Base-by-base conservation (phyloP, 495 filamentous ascomycete species). In the Lophium mytilinum region DNA sequence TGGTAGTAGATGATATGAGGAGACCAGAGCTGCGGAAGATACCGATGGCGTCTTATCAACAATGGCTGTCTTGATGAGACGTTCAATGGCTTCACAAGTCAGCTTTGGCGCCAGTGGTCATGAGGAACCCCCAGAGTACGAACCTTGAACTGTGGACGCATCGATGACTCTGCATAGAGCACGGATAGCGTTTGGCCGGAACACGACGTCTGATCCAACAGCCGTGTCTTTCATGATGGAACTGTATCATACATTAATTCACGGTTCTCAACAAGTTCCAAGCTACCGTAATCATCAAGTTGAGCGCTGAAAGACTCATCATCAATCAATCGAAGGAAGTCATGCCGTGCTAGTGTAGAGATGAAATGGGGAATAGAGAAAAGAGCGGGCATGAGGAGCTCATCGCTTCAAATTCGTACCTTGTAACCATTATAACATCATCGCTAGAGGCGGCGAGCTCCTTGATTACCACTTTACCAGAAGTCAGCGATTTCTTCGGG, bases 181-280 rank as follows among this genome's bases (percentile, higher is more conserved):
- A 56, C 93, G 81, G 68, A 99, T 97, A 52, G 93, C 93, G 79
- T 99, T 99, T 18, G 93, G 89, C 60, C 92, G 82, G 74, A 95
- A 99, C 47, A 99, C 80, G 43, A 92, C 88, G 67, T 97, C 94
- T 67, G 89, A 95, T 58, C 90, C 90, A 62, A 93, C 89, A 53
- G 90, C 89, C 7, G 92, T 96, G 69, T 99, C 93, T 77, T 99
- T 99, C 92, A 99, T 99, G 60, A 99, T 96, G 65, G 90, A 95
- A 15, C 51, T 51, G 37, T 30, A 30, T 3, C 24, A 30, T 30
- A 30, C 6, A 6, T 30, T 6, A 30, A 30, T 6, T 2, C 24
- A 30, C 6, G 6, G 2, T 30, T 6, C 24, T 30, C 6, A 6
- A 30, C 6, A 6, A 30, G 6, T 30, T 6, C 24, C 24, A n/a